These are phyloP conservation scores for Chlorociboria aeruginascens DNA, from an alignment of 495 filamentous ascomycete genomes.

Conservation along the genomic window DNA sequence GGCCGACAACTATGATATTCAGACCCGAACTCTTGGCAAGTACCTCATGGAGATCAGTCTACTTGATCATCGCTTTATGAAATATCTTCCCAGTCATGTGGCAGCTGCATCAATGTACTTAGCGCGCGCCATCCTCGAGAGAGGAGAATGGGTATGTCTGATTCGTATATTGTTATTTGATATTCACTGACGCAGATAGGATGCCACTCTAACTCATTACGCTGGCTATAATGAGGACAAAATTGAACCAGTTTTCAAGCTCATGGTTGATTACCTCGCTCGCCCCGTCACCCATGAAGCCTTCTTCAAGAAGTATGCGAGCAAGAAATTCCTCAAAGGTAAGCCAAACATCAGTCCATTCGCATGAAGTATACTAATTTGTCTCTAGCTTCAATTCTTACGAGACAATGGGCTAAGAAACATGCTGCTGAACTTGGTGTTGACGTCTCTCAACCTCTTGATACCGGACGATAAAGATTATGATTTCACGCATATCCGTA, in stretches of 20 bases:
- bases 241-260: conserved; percentile 78
- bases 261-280: conserved; percentile 93
- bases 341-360: conserved; percentile 16
- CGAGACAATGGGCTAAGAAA: conserved; percentile 87
- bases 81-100: conserved; percentile 74
- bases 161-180: background rate
- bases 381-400: conserved; percentile 69
- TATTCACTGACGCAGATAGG: conserved; percentile 22
- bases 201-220: conserved; percentile 83
- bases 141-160: conserved; percentile 74
- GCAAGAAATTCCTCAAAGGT: conserved; percentile 98
- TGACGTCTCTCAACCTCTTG: conserved; percentile 17
- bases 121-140: conserved; percentile 74
- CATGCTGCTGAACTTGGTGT: conserved; percentile 37
- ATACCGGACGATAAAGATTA: conserved; percentile 13
- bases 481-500: conserved; percentile 9
- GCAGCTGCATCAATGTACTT: conserved; percentile 93
- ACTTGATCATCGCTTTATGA: conserved; percentile 85
- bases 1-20: conserved; percentile 95
- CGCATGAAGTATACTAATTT: conserved; percentile 13
- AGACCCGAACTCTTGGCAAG: conserved; percentile 92
- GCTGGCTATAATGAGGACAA: conserved; percentile 88
- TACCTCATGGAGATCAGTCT: conserved; percentile 98
- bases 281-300: conserved; percentile 85
- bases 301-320: conserved; percentile 99